These are phyloP conservation scores for Vitis riparia DNA, from an alignment of 164 flowering plant species.

Conservation along the genomic window DNA sequence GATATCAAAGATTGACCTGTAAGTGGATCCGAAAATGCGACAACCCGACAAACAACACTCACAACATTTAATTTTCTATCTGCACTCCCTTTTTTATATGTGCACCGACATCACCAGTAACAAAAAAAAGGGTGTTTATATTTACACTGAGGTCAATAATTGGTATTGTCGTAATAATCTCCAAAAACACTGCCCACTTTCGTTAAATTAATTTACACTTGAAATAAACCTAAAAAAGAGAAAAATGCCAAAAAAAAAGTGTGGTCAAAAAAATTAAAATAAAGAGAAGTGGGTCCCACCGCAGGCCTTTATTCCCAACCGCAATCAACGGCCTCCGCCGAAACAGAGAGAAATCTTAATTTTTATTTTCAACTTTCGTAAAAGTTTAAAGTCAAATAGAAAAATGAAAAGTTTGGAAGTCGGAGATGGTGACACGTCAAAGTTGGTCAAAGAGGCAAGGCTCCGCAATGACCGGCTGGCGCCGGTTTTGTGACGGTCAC, in stretches of 20 bases:
- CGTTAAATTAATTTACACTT: neutral
- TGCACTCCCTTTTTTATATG: slow-evolving; percentile 1
- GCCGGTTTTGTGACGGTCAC: slow-evolving; percentile 49
- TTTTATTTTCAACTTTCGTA: neutral
- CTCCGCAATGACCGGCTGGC: slow-evolving; percentile 46
- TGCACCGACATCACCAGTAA: slow-evolving; percentile 38
- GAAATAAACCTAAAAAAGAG: slow-evolving; percentile 2
- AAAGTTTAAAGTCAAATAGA: neutral
- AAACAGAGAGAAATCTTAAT: slow-evolving; percentile 16
- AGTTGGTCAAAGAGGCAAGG: slow-evolving; percentile 40
- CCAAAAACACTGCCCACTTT: neutral
- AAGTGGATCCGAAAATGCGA: slow-evolving; percentile 28
- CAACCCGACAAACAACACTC: slow-evolving; percentile 41
- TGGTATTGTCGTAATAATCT: neutral
- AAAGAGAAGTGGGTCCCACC: slow-evolving; percentile 14
- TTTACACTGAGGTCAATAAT: neutral
- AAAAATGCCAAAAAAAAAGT: slow-evolving; percentile 12
- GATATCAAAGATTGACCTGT: slow-evolving; percentile 13
- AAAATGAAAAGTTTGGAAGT: neutral
- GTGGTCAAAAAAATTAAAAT: slow-evolving; percentile 23
- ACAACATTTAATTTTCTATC: slow-evolving; percentile 19
- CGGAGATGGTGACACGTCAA: slow-evolving; percentile 18
- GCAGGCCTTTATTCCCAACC: slow-evolving; percentile 51
- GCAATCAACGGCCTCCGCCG: slow-evolving; percentile 70
- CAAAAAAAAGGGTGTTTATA: neutral